A percentile compares a stretch with the other conserved stretches of the same genome.
Evolutionary conservation across 495 filamentous ascomycete species (phyloP).

Genomic region (Tuber aestivum): DNA sequence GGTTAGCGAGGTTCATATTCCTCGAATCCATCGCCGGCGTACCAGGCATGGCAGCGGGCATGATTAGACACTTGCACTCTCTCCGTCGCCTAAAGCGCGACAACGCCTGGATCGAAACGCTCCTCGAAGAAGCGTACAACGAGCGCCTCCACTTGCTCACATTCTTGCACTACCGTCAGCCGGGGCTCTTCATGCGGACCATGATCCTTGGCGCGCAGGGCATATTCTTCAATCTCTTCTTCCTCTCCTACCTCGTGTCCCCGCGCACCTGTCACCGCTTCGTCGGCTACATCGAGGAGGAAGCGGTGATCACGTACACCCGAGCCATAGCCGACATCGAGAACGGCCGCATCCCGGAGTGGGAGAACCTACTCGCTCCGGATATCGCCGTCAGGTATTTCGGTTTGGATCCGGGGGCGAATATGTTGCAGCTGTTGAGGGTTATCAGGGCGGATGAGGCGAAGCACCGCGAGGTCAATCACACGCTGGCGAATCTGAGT

Average conservation of each 20-base stretch:
- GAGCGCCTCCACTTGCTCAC: conserved; percentile 95
- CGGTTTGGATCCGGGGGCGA: conserved; percentile 80
- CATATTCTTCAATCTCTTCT: conserved; percentile 93
- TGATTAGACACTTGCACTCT: conserved; percentile 80
- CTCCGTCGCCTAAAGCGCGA: conserved; percentile 80
- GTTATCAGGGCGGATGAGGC: conserved; percentile 93
- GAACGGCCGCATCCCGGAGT: conserved; percentile 70
- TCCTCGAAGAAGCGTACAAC: conserved; percentile 91
- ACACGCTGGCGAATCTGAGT: conserved; percentile 79
- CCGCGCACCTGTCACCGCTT: conserved; percentile 91
- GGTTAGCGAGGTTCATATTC: conserved; percentile 81
- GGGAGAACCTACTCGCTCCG: conserved; percentile 70
- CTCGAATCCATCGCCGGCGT: conserved; percentile 89
- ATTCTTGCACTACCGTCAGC: conserved; percentile 87
- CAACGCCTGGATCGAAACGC: conserved; percentile 96
- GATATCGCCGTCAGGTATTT: conserved; percentile 84
- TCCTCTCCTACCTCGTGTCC: conserved; percentile 80
- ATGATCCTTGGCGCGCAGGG: conserved; percentile 64
- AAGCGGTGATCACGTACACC: conserved; percentile 92
- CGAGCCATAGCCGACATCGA: conserved; percentile 82
- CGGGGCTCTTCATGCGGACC: conserved; percentile 65
- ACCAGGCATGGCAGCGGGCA: conserved; percentile 94
- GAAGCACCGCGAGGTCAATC: conserved; percentile 96
- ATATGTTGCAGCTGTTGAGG: conserved; percentile 76
- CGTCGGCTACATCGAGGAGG: conserved; percentile 94